A percentile compares a stretch with the other conserved stretches of the same genome.
Evolutionary conservation across 2,329 filamentous ascomycete genomes (phyloP).

Genomic region (Sodiomyces alkalinus): DNA sequence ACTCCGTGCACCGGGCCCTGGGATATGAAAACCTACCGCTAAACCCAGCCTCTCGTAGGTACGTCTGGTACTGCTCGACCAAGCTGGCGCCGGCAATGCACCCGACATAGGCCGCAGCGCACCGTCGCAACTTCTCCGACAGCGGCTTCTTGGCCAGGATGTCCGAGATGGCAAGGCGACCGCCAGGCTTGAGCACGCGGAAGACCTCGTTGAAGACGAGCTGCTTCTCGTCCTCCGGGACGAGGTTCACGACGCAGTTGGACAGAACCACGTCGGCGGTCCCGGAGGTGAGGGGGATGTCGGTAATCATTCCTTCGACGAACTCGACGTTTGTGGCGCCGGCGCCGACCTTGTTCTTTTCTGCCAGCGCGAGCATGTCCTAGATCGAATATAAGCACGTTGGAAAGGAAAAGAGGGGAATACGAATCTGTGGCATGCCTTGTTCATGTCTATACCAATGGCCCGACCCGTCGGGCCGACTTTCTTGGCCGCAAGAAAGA

Average conservation of each 20-base stretch:
- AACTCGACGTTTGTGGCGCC: constrained; percentile 31
- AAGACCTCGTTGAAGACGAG: constrained; percentile 41
- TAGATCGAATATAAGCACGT: constrained; percentile 10
- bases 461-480: constrained; percentile 31
- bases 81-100: constrained; percentile 43
- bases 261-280: constrained; percentile 42
- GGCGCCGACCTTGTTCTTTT: constrained; percentile 23
- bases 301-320: constrained; percentile 33
- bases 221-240: constrained; percentile 35
- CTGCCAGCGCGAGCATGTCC: constrained; percentile 39
- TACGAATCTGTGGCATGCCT: constrained; percentile 20
- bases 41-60: constrained; percentile 34
- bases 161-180: constrained; percentile 43
- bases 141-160: constrained; percentile 37
- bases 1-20: too few species aligned
- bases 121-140: constrained; percentile 27
- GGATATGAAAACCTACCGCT: constrained; percentile 21
- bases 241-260: constrained; percentile 49
- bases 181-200: constrained; percentile 39
- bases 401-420: too few species aligned
- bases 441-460: constrained; percentile 46
- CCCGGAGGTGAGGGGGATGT: constrained; percentile 24
- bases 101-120: constrained; percentile 40
- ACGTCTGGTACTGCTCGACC: constrained; percentile 34
- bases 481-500: constrained; percentile 35